Base-by-base conservation (phyloP, 75 land plant species). In the Selaginella moellendorffii region DNA sequence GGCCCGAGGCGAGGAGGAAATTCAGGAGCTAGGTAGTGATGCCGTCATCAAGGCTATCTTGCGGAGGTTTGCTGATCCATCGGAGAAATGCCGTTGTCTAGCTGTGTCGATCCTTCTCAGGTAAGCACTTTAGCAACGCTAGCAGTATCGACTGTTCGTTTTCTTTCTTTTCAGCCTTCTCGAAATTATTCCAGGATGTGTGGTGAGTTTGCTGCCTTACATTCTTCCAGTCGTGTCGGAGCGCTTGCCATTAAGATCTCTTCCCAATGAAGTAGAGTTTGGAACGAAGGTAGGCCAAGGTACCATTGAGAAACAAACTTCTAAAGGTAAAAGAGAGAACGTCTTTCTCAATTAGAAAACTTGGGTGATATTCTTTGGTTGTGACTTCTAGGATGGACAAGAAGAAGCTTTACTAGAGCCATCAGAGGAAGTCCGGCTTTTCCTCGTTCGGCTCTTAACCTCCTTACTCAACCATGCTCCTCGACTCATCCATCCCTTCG, bases 401-500 rank as follows among this genome's bases (percentile, higher is more conserved):
- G 66, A 66, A 65, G 69, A 53, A 2, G 30, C 59, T 28, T 27
- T 61, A 10, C 56, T 75, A 65, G 77, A 75, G 31, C 27, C 52
- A 52, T 71, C 75, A 12, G 77, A 75, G 65, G 77, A 75, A 52
- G 77, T 65, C 31, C 61, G 77, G 22, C 63, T 75, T 28, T 69
- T 71, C 31, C 64, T 75, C 14, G 64, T 75, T 22, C 63, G 53
- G 26, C 60, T 75, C 42, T n/a, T 70, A 53, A 70, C 52, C 52
- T 17, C 54, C 2, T 29, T 75, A n/a, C 30, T 75, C 23, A 53
- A 70, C 59, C 54, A 70, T 31, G 73, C 68, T 2, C 36, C 63
- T 25, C 30, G 64, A 23, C 46, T 75, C 61, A 70, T 75, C 28
- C 75, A 65, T 17, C 75, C 77, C 22, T 75, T 75, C 53, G 73